Base-by-base conservation (phyloP, 805 yeast species). In the Kodamaea sagamina region DNA sequence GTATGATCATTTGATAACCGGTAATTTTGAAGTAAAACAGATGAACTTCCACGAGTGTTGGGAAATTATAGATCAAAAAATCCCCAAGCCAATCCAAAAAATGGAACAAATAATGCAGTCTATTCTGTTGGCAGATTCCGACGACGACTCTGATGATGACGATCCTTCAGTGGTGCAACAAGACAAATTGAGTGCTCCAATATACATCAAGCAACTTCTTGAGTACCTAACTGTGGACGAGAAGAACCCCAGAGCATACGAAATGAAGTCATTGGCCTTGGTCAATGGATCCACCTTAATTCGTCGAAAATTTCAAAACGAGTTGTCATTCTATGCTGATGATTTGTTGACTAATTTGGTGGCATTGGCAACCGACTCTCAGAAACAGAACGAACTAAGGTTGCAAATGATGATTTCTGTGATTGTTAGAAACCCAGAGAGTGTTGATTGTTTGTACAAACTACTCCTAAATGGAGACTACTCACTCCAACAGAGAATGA, bases 401-500 rank as follows among this genome's bases (percentile, higher is more conserved):
- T 68, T 89, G n/a, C 76, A 79, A 34, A 71, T 84, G 10, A 53
- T 89, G 57, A 77, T 84, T 5, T 79, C 93, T 1, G 68, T 88
- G 1, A 65, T 86, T 12, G 81, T 77, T 0, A 68, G 81, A 0
- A 71, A 71, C 37, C 67, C 73, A 3, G 42, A 43, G 2, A 52
- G 69, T 2, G 80, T 88, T 0, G 55, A 65, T 1, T 69, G 73
- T 19, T 57, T 82, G 0, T 61, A 77, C 31, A 57, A 68, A 19
- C 59, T 82, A 12, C 65, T 89, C 12, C 66, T 79, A 26, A 70
- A 75, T 0, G 89, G 90, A 0, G 99, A 92, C 55, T 79, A 84
- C 48, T 88, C 96, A 0, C 59, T 93, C 13, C 93, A 86, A 47
- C 90, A 84, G 47, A 63, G 98, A 37, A 71, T 90, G 64, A 65